Percentiles rank a stretch among this genome's conserved stretches.
phyloP scores from a whole-genome alignment of 2,329 filamentous ascomycete genomes.

The Fusarium equiseti region DNA sequence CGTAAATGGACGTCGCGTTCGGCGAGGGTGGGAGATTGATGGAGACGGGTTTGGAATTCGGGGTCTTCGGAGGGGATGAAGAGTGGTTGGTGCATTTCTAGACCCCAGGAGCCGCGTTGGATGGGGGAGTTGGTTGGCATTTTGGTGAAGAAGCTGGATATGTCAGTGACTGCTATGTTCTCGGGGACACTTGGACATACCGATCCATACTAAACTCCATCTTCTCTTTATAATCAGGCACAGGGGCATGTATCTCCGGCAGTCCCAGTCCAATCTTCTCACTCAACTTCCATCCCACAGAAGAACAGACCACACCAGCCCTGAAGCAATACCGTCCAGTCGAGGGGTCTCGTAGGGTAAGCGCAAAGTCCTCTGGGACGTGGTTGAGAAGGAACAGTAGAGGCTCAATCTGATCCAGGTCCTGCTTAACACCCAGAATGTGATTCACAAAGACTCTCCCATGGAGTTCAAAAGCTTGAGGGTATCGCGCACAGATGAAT shows the following conservation, averaged over 20 bases:
- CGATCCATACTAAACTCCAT: constrained; percentile 90
- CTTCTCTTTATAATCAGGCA: constrained; percentile 88
- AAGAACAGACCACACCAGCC: constrained; percentile 82
- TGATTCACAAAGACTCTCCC: constrained; percentile 73
- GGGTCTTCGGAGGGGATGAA: constrained; percentile 79
- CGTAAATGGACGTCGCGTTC: constrained; percentile 74
- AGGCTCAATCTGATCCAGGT: constrained; percentile 72
- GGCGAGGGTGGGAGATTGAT: not conserved
- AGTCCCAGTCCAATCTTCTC: constrained; percentile 79
- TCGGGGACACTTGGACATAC: constrained; percentile 55
- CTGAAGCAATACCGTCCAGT: constrained; percentile 81
- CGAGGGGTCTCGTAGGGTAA: constrained; percentile 77
- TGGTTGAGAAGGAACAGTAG: constrained; percentile 80
- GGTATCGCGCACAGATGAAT: constrained; percentile 83
- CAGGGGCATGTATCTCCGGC: constrained; percentile 76
- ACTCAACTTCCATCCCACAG: constrained; percentile 82
- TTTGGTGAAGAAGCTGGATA: constrained; percentile 79
- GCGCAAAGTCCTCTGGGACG: constrained; percentile 85
- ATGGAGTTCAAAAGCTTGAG: constrained; percentile 76
- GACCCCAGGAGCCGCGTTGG: constrained; percentile 85
- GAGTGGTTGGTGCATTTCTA: constrained; percentile 80
- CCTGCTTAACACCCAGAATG: constrained; percentile 72
- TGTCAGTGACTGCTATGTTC: not conserved
- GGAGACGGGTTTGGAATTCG: constrained; percentile 67
- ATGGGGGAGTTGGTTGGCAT: constrained; percentile 80